Conservation (phyloP, 2,329 filamentous ascomycete genomes). For the Aplosporella prunicola region DNA sequence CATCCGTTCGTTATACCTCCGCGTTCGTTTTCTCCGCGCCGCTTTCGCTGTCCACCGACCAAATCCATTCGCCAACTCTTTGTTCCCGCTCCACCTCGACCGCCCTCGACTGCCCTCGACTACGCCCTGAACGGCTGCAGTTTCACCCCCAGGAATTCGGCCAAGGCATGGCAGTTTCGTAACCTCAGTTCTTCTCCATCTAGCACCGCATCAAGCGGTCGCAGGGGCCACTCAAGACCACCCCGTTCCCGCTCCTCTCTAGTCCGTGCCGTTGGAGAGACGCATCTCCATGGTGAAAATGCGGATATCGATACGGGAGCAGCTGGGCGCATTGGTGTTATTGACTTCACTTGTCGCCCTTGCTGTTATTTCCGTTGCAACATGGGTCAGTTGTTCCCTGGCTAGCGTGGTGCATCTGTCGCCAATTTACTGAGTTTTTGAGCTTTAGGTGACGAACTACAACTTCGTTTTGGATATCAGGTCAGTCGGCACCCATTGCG, state of each 20-base stretch:
- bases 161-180: constrained; percentile 8
- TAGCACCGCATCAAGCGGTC: constrained; percentile 3
- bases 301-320: constrained; percentile 80
- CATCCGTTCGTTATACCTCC: neutral
- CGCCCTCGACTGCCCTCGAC: neutral
- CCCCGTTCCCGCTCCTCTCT: constrained; percentile 5
- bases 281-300: constrained; percentile 42
- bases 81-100: neutral
- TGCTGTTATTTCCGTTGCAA: constrained; percentile 70
- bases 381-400: constrained; percentile 34
- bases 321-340: constrained; percentile 73
- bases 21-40: constrained; percentile 7
- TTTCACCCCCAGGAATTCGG: neutral
- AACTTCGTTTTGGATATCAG: constrained; percentile 50
- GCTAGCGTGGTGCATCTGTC: neutral
- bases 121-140: neutral
- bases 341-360: constrained; percentile 65
- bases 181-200: neutral
- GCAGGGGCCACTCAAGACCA: too few species aligned
- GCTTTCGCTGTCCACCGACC: neutral
- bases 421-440: constrained; percentile 1
- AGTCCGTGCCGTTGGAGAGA: neutral
- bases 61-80: constrained; percentile 1
- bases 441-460: constrained; percentile 45
- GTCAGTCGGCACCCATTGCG: constrained; percentile 19